Base-by-base conservation (phyloP, 78 protist genomes). In the Dictyostelium purpureum region DNA sequence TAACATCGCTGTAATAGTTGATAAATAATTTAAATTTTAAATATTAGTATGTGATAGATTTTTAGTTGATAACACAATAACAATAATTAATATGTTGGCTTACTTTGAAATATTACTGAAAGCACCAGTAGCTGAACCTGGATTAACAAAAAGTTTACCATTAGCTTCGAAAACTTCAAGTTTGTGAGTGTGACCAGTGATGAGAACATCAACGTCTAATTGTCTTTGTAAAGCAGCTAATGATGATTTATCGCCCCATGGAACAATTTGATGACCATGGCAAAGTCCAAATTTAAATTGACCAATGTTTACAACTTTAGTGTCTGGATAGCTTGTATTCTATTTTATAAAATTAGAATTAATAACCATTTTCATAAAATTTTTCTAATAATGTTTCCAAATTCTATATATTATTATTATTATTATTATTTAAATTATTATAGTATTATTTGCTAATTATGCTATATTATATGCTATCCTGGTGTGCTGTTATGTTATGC, bases 91-190 rank as follows among this genome's bases (percentile, higher is more conserved):
- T 3, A 47, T 14, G 2, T 37, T 2, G 4, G 26, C 81, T 10
- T 66, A 94, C 97, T 65, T 40, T 21, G 95, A 70, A 56, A 96
- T n/a, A 37, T 89, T 57, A 43, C 89, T 76, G 90, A 67, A 98
- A 1, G 99, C 97, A 35, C 99, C 99, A 40, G 99, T 99, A n/a
- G 97, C 98, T 0, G 99, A 96, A 10, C 99, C 99, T 2, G 99
- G 99, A 89, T 99, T 99, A 77, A 99, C 43, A 51, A 99, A 96
- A 65, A 98, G 79, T 42, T 88, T 74, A 31, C 98, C 98, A 35
- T 98, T 98, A 38, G 66, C 3, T 49, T 94, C 97, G 28, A 38
- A 77, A 16, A 96, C 95, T 19, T 65, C 80, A 9, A 78, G 61
- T 49, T 92, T 11, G 94, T 99, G 99, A 10, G 99, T 98, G 94